Conservation (phyloP, 192 early-diverging fungal species). For the Coemansia sp. region DNA sequence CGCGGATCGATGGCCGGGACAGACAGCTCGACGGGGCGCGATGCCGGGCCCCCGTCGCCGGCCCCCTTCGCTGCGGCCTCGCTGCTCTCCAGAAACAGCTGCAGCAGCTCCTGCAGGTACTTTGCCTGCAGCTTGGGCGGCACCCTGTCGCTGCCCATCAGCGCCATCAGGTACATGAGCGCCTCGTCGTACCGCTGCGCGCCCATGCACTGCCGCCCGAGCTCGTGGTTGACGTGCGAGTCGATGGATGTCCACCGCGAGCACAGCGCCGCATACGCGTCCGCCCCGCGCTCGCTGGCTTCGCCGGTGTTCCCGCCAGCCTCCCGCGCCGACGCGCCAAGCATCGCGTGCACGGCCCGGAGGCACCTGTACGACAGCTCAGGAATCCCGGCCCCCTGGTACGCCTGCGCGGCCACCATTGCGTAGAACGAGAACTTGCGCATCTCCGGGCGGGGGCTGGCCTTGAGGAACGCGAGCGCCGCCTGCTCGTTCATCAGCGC, state of each 20-base stretch:
- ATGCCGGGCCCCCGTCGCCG: neutral
- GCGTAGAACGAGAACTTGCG: slow-evolving; percentile 91
- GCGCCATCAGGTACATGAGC: slow-evolving; percentile 73
- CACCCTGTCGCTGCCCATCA: slow-evolving; percentile 60
- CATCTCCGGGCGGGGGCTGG: slow-evolving; percentile 61
- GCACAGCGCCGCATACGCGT: neutral
- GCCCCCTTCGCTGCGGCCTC: slow-evolving; percentile 9
- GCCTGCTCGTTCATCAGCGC: slow-evolving; percentile 90
- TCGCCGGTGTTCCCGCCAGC: neutral
- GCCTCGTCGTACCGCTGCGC: slow-evolving; percentile 74
- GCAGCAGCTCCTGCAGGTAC: slow-evolving; percentile 52
- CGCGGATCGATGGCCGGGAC: slow-evolving; percentile 62
- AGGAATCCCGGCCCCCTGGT: slow-evolving; percentile 71
- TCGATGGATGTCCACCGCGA: slow-evolving; percentile 60
- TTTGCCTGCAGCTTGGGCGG: slow-evolving; percentile 49
- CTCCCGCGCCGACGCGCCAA: slow-evolving; percentile 9
- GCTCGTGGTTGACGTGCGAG: slow-evolving; percentile 85
- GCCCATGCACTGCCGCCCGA: slow-evolving; percentile 79
- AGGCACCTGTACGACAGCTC: slow-evolving; percentile 82
- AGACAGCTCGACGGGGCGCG: slow-evolving; percentile 53
- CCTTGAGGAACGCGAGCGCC: slow-evolving; percentile 72
- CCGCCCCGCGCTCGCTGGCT: neutral
- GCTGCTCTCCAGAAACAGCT: slow-evolving; percentile 42
- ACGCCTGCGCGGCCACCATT: slow-evolving; percentile 83
- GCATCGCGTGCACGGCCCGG: slow-evolving; percentile 43